phyloP scores from a whole-genome alignment of 179 eudicot species.

The Spinacia oleracea region DNA sequence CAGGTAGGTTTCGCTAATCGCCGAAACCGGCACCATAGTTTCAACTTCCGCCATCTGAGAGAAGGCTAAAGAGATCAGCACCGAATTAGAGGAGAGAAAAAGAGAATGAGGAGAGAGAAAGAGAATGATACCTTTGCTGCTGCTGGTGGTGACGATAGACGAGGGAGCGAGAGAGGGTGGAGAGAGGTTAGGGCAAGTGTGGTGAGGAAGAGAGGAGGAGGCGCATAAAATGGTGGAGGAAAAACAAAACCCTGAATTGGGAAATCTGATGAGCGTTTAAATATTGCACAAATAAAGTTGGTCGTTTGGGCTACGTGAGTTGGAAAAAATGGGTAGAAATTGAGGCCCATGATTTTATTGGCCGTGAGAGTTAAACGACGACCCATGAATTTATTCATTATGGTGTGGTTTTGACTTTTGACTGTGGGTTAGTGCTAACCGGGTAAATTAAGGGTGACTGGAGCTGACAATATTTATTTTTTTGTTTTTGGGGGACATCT shows the following conservation, averaged over 20 bases:
- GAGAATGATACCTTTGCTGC: too few relatives aligned
- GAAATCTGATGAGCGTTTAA: neutral
- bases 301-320: neutral
- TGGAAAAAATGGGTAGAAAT: neutral
- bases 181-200: neutral
- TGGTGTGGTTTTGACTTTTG: too few relatives aligned
- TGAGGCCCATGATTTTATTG: neutral
- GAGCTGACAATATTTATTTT: too few relatives aligned
- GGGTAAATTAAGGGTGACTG: too few relatives aligned
- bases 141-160: neutral
- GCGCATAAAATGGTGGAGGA: neutral
- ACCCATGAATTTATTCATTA: too few relatives aligned
- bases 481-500: too few relatives aligned
- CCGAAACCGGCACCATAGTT: neutral
- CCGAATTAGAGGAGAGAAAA: constrained; percentile 10
- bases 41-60: constrained; percentile 17
- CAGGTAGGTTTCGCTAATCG: neutral
- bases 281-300: neutral
- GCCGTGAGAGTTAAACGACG: too few relatives aligned
- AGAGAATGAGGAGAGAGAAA: neutral
- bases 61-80: neutral
- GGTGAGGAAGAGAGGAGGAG: neutral
- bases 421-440: too few relatives aligned
- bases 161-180: neutral
- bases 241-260: neutral